Base-by-base conservation (phyloP, 1,139 yeast genomes). In the Yamadazyma friedrichii region DNA sequence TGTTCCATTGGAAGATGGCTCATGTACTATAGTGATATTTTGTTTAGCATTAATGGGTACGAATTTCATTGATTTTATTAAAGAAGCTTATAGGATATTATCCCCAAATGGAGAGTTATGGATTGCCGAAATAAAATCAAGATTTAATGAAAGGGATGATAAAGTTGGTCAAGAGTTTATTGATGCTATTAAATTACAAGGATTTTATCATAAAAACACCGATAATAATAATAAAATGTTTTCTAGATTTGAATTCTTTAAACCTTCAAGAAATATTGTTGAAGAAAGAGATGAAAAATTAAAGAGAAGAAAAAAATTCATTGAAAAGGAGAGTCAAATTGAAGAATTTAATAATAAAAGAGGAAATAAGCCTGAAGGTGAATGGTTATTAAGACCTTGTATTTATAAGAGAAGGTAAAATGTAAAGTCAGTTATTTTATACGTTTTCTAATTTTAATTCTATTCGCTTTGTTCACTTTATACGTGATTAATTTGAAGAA, bases 31-130 rank as follows among this genome's bases (percentile, higher is more conserved):
- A 36, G 98, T 88, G 12, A 78, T 93, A 9, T 93, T 91, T 62
- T 93, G 98, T 62, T 73, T 93, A 43, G 94, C 98, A 0, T 72
- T 93, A 50, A 93, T 94, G 99, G 98, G 99, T 5, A 93, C 98
- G 5, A 93, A 93, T 58, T 89, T 91, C 59, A 68, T 91, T 45
- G 98, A 93, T 58, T 94, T 93, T 58, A 79, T 93, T 42, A 74
- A 82, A 45, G 99, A 93, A 60, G 98, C 97, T 0, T 74, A 86
- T 58, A 76, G 99, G 52, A 74, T 93, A 16, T 70, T 93, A 42
- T 84, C 89, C 10, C 96, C 96, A 33, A 75, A 88, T 45, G 98
- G 99, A 16, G 96, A 91, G 57, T 67, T 93, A 38, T 94, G 98
- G 98, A 88, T 93, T 44, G 95, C 98, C 1, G 99, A 93, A 60